Evolutionary conservation across 2,329 filamentous ascomycete genomes (phyloP).

Genomic region (Fusarium sp.): DNA sequence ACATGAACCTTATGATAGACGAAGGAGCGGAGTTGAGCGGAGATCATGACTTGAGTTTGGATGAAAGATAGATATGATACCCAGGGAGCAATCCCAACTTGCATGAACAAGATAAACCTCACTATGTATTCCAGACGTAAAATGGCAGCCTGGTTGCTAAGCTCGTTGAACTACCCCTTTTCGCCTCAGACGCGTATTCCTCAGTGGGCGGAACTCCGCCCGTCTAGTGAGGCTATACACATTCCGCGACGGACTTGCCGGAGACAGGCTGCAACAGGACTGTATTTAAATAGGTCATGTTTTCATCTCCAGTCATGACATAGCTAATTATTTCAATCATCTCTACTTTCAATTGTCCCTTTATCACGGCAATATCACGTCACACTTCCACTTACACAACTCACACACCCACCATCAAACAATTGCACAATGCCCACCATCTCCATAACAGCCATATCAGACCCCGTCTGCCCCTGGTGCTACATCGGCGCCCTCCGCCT

Average conservation of each 20-base stretch:
- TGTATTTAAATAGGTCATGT: neutral
- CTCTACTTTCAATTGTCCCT: too few species aligned
- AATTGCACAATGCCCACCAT: conserved; percentile 74
- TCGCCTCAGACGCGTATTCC: neutral
- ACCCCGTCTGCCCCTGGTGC: conserved; percentile 83
- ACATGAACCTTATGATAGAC: conserved; percentile 29
- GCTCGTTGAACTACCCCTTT: neutral
- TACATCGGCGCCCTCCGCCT: conserved; percentile 84
- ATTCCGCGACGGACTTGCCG: neutral
- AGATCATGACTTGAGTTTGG: conserved; percentile 5
- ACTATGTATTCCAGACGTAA: neutral
- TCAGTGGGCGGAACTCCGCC: conserved; percentile 40
- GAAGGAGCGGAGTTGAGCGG: neutral
- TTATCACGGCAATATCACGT: neutral
- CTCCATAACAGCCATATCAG: conserved; percentile 81
- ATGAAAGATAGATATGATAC: conserved; percentile 37
- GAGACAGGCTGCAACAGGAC: neutral
- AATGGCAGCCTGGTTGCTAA: neutral
- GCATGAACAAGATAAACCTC: neutral
- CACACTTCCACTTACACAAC: neutral
- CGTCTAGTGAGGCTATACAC: neutral
- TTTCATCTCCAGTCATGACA: neutral
- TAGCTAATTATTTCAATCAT: neutral
- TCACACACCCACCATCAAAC: neutral
- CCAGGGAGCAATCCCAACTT: conserved; percentile 30